Evolutionary conservation across 768 basidiomycete species (phyloP).

Genomic region (Trametes sanguinea): DNA sequence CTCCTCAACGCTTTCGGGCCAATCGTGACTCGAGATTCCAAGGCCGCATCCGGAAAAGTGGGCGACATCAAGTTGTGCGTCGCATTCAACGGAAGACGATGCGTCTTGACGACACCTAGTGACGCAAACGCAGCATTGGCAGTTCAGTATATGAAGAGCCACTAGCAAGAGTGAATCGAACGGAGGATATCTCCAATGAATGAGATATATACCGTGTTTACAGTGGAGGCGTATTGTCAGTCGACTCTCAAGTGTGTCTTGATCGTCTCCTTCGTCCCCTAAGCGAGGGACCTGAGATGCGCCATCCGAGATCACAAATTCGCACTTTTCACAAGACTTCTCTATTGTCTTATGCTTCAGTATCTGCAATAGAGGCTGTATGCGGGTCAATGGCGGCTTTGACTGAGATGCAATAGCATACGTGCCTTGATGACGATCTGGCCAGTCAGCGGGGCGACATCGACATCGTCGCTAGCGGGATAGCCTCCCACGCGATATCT

Average conservation of each 20-base stretch:
- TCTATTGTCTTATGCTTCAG: constrained; percentile 74
- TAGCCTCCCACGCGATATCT: constrained; percentile 51
- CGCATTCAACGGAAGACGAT: constrained; percentile 63
- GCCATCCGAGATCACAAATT: constrained; percentile 66
- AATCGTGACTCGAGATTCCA: constrained; percentile 68
- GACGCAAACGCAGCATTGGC: not conserved
- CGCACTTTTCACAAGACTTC: constrained; percentile 76
- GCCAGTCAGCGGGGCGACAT: constrained; percentile 50
- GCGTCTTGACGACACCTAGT: constrained; percentile 80
- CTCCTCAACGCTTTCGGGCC: constrained; percentile 74
- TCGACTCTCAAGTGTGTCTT: constrained; percentile 69
- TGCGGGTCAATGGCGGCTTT: not conserved
- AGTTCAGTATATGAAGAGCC: constrained; percentile 9
- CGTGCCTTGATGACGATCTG: constrained; percentile 71
- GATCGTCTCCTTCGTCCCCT: constrained; percentile 42
- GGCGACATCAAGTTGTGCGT: constrained; percentile 65
- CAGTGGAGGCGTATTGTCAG: constrained; percentile 75
- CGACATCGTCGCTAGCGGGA: constrained; percentile 26
- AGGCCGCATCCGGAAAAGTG: constrained; percentile 54
- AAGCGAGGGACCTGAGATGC: constrained; percentile 25
- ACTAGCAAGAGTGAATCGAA: not conserved
- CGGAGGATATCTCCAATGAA: not conserved
- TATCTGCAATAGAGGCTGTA: constrained; percentile 66
- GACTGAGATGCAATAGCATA: not conserved
- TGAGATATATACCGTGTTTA: constrained; percentile 65